Base-by-base conservation (phyloP, 345 rosid genomes). In the Mallotus nudiflorus region DNA sequence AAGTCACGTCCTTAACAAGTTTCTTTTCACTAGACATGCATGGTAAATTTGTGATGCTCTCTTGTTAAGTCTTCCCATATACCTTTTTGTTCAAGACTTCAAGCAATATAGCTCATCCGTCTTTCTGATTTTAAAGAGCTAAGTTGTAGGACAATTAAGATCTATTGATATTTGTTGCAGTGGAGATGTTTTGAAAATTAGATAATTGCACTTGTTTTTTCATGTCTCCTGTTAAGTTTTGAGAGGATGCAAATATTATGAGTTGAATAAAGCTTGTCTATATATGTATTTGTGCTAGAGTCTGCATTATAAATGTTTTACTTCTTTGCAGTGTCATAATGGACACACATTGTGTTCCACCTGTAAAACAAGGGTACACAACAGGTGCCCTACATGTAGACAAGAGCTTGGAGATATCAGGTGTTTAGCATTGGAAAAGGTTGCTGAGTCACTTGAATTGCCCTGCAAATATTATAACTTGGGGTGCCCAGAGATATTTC, bases 381-480 rank as follows among this genome's bases (percentile, higher is more conserved):
- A 89, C 60, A 75, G 89, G 19, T 89, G 95, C 70, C 95, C 95
- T 6, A 89, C 95, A 6, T 89, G 95, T 69, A 78, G 92, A 60
- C 89, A 85, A 80, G 92, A 89, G 74, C 96, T 89, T 33, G 96
- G 96, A 53, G 96, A 89, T 66, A 89, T 89, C 66, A 83, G 96
- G 71, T 89, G 96, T 72, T 82, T 89, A 77, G 95, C 95, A 53
- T 77, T 89, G 53, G 95, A 89, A 80, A 89, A 87, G 75, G 91
- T 89, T 29, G 94, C 94, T 0, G 94, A 89, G 78, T 89, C 94
- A 20, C 92, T 89, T 63, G 95, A 87, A 83, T 71, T 89, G 62
- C 90, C 92, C 51, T 89, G 95, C 92, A 89, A 89, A 85, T 84
- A 59, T 68, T 86, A 80, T 83, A 73, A 68, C 62, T 80, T 87